phyloP scores from a whole-genome alignment of 1,284 basidiomycete species.

The Xerocomus minutiporus region DNA sequence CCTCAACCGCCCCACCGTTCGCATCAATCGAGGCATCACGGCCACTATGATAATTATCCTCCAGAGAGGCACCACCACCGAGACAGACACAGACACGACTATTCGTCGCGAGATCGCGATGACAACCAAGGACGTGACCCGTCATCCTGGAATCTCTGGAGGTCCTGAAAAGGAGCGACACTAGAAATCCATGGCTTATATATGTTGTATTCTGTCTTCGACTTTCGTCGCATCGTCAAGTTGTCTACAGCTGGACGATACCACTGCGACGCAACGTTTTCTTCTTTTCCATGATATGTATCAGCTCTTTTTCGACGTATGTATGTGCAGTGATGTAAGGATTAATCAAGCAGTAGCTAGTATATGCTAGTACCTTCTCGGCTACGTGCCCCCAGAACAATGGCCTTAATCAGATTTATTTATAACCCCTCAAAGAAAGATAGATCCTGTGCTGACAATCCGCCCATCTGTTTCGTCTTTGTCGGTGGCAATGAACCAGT shows the following conservation, averaged over 20 bases:
- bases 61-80: conserved; percentile 12
- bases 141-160: conserved; percentile 15
- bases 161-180: conserved; percentile 9
- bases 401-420: background rate
- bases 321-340: background rate
- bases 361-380: background rate
- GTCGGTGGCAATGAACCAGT: conserved; percentile 12
- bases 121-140: conserved; percentile 3
- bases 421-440: conserved; percentile 72
- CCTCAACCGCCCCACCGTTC: conserved; percentile 15
- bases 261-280: background rate
- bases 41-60: conserved; percentile 6
- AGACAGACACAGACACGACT: conserved; percentile 11
- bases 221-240: background rate
- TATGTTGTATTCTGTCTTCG: background rate
- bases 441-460: conserved; percentile 64
- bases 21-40: conserved; percentile 21
- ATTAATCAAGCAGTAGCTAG: background rate
- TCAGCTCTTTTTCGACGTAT: background rate
- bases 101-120: conserved; percentile 12
- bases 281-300: background rate
- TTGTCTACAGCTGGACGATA: conserved; percentile 5
- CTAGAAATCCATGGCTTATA: background rate
- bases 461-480: conserved; percentile 37
- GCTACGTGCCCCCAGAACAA: background rate